Percentiles rank a stretch among this genome's conserved stretches.
phyloP scores from a whole-genome alignment of 2,329 filamentous ascomycete species.

The Colletotrichum higginsianum region DNA sequence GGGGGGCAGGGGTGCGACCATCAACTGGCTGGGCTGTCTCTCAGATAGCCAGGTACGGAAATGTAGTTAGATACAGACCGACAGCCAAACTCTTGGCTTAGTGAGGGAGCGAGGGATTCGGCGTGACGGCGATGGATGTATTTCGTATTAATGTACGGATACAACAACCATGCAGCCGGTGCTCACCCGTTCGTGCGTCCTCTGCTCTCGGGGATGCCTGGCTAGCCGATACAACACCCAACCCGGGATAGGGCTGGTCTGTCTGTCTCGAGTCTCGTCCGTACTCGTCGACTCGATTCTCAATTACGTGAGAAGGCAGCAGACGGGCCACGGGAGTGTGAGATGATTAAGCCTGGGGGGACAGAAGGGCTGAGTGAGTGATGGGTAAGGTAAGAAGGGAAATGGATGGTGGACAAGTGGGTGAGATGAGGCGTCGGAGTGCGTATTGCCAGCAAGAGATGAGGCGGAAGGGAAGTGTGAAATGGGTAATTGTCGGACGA shows the following conservation, averaged over 20 bases:
- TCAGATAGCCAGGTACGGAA: conserved; percentile 18
- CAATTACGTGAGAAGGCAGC: not conserved
- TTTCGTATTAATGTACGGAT: conserved; percentile 34
- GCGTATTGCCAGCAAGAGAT: conserved; percentile 18
- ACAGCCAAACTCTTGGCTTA: conserved; percentile 30
- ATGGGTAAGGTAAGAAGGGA: conserved; percentile 38
- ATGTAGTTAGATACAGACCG: not conserved
- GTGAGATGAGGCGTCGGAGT: conserved; percentile 22
- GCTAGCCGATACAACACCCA: conserved; percentile 10
- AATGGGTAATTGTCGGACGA: not conserved
- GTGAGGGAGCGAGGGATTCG: conserved; percentile 20
- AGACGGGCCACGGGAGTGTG: conserved; percentile 37
- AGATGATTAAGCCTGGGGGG: conserved; percentile 9
- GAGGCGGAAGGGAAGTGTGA: conserved; percentile 19
- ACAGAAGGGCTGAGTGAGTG: conserved; percentile 18
- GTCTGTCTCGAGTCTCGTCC: conserved; percentile 35
- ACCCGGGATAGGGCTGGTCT: conserved; percentile 34
- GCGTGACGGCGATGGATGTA: conserved; percentile 18
- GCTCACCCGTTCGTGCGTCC: conserved; percentile 11
- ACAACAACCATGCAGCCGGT: conserved; percentile 32
- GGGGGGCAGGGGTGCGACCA: conserved; percentile 36
- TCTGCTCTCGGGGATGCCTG: conserved; percentile 27
- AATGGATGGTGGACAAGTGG: conserved; percentile 13
- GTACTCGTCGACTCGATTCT: conserved; percentile 21
- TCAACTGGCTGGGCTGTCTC: conserved; percentile 39